Evolutionary conservation across 352 stramenopile genomes (phyloP).

Genomic region (Phytophthora palmivora): DNA sequence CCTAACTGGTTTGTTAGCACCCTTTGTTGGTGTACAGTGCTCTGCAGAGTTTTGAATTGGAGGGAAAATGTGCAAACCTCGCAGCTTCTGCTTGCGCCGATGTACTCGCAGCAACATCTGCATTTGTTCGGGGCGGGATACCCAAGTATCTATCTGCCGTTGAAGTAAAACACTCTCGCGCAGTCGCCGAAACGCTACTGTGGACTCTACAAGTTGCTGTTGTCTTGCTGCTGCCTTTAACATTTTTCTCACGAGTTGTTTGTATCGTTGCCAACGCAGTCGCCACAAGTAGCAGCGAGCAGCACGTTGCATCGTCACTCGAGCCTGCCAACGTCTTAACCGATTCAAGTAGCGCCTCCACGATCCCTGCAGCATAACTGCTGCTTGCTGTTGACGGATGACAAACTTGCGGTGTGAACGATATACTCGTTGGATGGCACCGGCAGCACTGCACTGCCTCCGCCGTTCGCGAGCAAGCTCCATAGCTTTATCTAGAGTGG

Average conservation of each 20-base stretch:
- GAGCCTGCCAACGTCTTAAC: constrained; percentile 35
- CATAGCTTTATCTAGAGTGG: constrained; percentile 30
- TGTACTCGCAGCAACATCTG: constrained; percentile 28
- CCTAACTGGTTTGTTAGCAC: not conserved
- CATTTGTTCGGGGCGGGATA: constrained; percentile 26
- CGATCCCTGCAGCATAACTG: constrained; percentile 36
- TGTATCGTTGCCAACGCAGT: constrained; percentile 29
- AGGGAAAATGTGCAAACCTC: constrained; percentile 7
- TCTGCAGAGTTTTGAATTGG: not conserved
- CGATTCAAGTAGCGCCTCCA: constrained; percentile 47
- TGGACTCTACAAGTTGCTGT: constrained; percentile 37
- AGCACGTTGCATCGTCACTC: constrained; percentile 41
- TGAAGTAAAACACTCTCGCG: constrained; percentile 16
- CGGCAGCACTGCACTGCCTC: constrained; percentile 32
- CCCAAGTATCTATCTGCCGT: constrained; percentile 29
- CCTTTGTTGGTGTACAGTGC: not conserved
- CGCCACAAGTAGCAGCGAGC: constrained; percentile 48
- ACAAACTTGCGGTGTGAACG: constrained; percentile 32
- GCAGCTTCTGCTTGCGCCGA: constrained; percentile 23
- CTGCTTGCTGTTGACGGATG: constrained; percentile 31
- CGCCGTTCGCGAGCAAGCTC: constrained; percentile 27
- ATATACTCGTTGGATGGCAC: constrained; percentile 48
- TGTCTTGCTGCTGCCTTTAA: constrained; percentile 36
- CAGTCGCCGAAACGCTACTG: constrained; percentile 33
- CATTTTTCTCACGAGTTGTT: constrained; percentile 38